A percentile compares a stretch with the other conserved stretches of the same genome.
Evolutionary conservation across 257 asterid genomes (phyloP).

Genomic region (Solanum paucissectum): DNA sequence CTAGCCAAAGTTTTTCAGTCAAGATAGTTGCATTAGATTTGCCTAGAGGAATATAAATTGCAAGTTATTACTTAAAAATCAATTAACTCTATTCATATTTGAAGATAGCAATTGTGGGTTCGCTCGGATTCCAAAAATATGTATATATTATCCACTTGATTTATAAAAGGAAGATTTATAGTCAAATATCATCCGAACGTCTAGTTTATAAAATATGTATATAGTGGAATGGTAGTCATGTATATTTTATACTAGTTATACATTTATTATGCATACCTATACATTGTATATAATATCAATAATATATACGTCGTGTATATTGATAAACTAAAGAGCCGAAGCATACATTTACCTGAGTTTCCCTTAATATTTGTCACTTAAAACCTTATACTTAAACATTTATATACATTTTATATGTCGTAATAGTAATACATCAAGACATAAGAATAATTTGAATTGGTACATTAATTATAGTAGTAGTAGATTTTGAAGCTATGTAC

Average conservation of each 20-base stretch:
- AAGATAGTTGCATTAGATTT: too few species aligned
- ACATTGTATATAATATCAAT: background rate
- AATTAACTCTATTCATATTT: background rate
- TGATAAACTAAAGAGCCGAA: background rate
- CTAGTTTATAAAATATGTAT: too few species aligned
- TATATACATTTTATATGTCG: background rate
- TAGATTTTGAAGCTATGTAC: background rate
- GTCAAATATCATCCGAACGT: background rate
- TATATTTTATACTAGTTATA: too few species aligned
- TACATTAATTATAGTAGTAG: background rate
- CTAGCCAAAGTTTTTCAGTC: background rate
- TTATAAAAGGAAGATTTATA: too few species aligned
- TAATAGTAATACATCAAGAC: background rate
- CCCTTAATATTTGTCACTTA: background rate
- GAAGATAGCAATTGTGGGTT: background rate
- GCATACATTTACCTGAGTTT: background rate
- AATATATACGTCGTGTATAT: background rate
- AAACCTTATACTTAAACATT: background rate
- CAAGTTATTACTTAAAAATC: fast-evolving
- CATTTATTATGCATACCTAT: too few species aligned
- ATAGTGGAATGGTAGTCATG: too few species aligned
- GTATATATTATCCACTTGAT: background rate
- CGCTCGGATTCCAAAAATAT: background rate
- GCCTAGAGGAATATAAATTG: background rate
- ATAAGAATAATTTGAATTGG: background rate